Percentiles rank a stretch among this genome's conserved stretches.
Evolutionary conservation across 192 early-diverging fungal species (phyloP).

Genomic region (Podila verticillata): DNA sequence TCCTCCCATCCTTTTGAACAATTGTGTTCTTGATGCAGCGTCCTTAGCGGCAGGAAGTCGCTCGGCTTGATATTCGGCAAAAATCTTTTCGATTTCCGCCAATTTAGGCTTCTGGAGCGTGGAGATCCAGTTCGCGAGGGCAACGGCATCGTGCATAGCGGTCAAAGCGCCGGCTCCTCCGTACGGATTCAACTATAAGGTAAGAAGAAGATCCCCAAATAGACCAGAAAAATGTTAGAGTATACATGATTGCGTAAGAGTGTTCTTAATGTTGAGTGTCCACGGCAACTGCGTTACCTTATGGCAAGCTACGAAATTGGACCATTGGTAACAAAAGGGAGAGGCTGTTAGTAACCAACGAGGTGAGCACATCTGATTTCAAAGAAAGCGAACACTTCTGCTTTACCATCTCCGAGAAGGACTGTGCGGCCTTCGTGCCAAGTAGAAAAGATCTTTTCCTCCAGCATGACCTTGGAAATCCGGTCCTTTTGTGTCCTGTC

Average conservation of each 20-base stretch:
- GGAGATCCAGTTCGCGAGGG: constrained; percentile 9
- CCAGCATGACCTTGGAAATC: constrained; percentile 9
- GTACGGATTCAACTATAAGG: constrained; percentile 4
- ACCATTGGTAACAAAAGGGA: too few relatives aligned
- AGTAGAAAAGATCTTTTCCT: neutral
- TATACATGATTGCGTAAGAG: too few relatives aligned
- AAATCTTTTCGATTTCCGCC: neutral
- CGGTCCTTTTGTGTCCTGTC: neutral
- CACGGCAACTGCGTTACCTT: neutral
- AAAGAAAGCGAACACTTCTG: neutral
- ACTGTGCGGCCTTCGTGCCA: constrained; percentile 3
- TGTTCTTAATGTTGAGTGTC: too few relatives aligned
- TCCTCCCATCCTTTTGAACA: constrained; percentile 4
- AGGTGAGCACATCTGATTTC: too few relatives aligned
- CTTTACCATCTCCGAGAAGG: constrained; percentile 2
- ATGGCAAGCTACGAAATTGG: neutral
- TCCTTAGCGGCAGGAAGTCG: neutral
- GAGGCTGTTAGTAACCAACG: neutral
- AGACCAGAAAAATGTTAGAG: too few relatives aligned
- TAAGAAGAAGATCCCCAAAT: neutral
- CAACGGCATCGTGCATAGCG: constrained; percentile 4
- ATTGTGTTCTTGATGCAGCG: neutral
- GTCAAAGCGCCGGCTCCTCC: constrained; percentile 3
- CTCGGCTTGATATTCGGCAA: neutral
- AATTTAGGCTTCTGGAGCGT: neutral